phyloP scores from a whole-genome alignment of 305 asterid species.

The Ilex paraguariensis region DNA sequence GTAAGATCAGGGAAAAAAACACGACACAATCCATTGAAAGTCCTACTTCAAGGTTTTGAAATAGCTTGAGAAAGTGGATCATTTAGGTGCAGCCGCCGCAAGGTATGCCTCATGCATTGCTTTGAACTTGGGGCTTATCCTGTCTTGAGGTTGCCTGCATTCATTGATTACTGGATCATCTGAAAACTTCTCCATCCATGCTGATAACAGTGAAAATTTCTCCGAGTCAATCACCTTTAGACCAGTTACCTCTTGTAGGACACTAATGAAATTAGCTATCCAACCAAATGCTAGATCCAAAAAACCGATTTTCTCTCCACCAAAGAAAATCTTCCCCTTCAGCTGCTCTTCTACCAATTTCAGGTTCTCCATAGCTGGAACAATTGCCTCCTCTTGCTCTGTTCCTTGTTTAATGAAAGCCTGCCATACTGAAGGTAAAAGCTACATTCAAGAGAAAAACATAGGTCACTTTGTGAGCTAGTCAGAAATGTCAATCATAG shows the following conservation, averaged over 20 bases:
- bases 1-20: too few relatives aligned
- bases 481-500: background rate
- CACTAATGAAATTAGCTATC: constrained; percentile 39
- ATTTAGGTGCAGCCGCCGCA: too few relatives aligned
- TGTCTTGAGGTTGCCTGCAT: constrained; percentile 61
- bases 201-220: constrained; percentile 39
- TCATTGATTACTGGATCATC: constrained; percentile 51
- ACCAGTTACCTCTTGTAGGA: constrained; percentile 41
- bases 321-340: constrained; percentile 52
- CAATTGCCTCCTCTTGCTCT: constrained; percentile 45
- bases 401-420: constrained; percentile 34
- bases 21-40: too few relatives aligned
- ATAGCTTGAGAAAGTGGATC: too few relatives aligned
- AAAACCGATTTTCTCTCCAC: constrained; percentile 59
- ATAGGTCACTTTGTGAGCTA: background rate
- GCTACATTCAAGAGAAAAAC: constrained; percentile 25
- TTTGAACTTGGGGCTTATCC: constrained; percentile 41
- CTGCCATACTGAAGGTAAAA: constrained; percentile 35
- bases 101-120: background rate
- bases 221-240: constrained; percentile 36
- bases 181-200: constrained; percentile 47
- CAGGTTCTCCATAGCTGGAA: constrained; percentile 28
- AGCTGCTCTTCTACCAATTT: constrained; percentile 49
- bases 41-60: too few relatives aligned
- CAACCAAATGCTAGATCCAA: constrained; percentile 64